These are phyloP conservation scores for Hawksworthiomyces lignivorus DNA, from an alignment of 2,329 filamentous ascomycete genomes.

Conservation along the genomic window DNA sequence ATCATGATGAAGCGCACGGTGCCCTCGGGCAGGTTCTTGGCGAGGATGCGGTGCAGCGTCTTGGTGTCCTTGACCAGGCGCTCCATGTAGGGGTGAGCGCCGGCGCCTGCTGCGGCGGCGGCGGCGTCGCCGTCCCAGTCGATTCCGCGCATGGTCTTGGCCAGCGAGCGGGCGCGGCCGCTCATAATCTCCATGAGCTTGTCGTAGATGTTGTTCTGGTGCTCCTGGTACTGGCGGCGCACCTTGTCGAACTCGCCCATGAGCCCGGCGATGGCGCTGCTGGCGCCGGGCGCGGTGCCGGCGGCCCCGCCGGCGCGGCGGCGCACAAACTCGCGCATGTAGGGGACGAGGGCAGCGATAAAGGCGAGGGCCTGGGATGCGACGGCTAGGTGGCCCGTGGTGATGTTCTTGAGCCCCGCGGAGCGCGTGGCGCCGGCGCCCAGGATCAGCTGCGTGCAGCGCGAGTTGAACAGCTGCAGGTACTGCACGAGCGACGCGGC, in stretches of 20 bases:
- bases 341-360: slow-evolving; percentile 77
- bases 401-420: slow-evolving; percentile 91
- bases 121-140: slow-evolving; percentile 56
- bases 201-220: slow-evolving; percentile 83
- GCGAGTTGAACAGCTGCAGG: slow-evolving; percentile 88
- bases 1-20: slow-evolving; percentile 77
- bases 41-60: slow-evolving; percentile 75
- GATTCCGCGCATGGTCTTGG: slow-evolving; percentile 65
- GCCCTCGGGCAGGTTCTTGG: slow-evolving; percentile 70
- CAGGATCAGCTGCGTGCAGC: slow-evolving; percentile 91
- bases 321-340: slow-evolving; percentile 84
- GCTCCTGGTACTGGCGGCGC: slow-evolving; percentile 74
- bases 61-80: slow-evolving; percentile 78
- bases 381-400: slow-evolving; percentile 86
- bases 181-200: slow-evolving; percentile 93
- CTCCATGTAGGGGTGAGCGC: slow-evolving; percentile 81
- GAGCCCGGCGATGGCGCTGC: slow-evolving; percentile 63
- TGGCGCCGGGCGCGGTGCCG: slow-evolving; percentile 14
- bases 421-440: slow-evolving; percentile 85
- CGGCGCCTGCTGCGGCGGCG: too few species aligned
- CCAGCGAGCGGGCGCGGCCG: slow-evolving; percentile 63
- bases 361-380: slow-evolving; percentile 86
- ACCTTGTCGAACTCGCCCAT: slow-evolving; percentile 87
- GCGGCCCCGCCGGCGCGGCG: slow-evolving; percentile 54
- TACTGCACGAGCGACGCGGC: slow-evolving; percentile 74